Conservation (phyloP, 495 filamentous ascomycete species). For the Platismatia glauca region DNA sequence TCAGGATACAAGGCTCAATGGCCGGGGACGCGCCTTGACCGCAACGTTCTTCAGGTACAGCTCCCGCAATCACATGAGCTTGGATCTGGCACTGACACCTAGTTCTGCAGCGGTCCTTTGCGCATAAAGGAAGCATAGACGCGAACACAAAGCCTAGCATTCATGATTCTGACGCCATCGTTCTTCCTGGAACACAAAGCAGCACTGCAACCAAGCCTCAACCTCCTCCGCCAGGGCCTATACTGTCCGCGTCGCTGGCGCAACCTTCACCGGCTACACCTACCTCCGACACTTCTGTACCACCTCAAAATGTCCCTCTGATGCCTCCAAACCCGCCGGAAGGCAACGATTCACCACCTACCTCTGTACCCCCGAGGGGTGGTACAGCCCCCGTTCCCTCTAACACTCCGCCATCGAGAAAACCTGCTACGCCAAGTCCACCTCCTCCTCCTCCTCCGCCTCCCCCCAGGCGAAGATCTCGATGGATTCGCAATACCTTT, state of each 20-base stretch:
- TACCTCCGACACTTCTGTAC: slow-evolving; percentile 43
- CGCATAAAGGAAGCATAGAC: slow-evolving; percentile 44
- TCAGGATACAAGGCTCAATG: slow-evolving; percentile 46
- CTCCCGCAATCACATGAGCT: neutral
- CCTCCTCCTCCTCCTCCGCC: slow-evolving; percentile 38
- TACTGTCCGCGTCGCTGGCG: slow-evolving; percentile 26
- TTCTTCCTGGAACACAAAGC: slow-evolving; percentile 51
- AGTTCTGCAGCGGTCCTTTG: slow-evolving; percentile 33
- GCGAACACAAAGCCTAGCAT: slow-evolving; percentile 32
- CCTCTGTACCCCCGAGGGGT: slow-evolving; percentile 27
- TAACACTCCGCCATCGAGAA: slow-evolving; percentile 9
- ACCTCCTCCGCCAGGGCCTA: slow-evolving; percentile 37
- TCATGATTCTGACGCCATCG: slow-evolving; percentile 40
- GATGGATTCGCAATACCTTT: slow-evolving; percentile 69
- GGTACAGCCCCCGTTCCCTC: slow-evolving; percentile 11
- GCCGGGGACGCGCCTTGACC: slow-evolving; percentile 35
- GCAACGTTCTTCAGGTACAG: slow-evolving; percentile 9
- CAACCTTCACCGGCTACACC: slow-evolving; percentile 34
- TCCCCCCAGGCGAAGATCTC: slow-evolving; percentile 49
- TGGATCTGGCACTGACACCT: slow-evolving; percentile 10
- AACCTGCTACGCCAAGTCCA: slow-evolving; percentile 21
- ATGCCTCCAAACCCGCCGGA: slow-evolving; percentile 45
- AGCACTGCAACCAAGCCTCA: slow-evolving; percentile 40
- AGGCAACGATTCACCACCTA: slow-evolving; percentile 37
- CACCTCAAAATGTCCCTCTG: slow-evolving; percentile 53